Conservation (phyloP, 257 asterid genomes). For the Leonotis leonurus region DNA sequence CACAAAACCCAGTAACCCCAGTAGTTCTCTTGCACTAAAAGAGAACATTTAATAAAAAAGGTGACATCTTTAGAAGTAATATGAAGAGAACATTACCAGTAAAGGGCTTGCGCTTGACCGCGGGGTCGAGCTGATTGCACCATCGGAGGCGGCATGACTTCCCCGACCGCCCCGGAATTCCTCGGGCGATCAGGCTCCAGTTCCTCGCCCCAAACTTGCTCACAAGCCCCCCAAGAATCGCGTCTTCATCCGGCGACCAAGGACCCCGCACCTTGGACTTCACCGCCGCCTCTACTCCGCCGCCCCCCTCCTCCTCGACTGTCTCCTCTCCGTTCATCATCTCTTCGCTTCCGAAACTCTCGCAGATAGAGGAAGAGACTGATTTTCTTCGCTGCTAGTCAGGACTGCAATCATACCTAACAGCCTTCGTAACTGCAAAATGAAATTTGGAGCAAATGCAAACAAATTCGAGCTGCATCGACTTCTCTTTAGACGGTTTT, state of each 20-base stretch:
- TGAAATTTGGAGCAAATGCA: constrained; percentile 4
- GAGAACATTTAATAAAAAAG: not conserved
- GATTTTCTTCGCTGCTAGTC: not conserved
- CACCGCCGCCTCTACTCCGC: constrained; percentile 9
- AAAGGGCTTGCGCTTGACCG: constrained; percentile 72
- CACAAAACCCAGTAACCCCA: too few relatives aligned
- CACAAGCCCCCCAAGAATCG: constrained; percentile 36
- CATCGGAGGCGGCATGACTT: constrained; percentile 91
- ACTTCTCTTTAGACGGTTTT: constrained; percentile 25
- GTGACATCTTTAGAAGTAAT: not conserved
- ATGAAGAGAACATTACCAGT: constrained; percentile 36
- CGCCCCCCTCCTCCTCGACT: constrained; percentile 17
- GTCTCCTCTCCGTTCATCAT: constrained; percentile 19
- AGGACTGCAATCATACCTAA: constrained; percentile 39
- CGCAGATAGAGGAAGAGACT: not conserved
- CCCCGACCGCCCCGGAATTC: constrained; percentile 79
- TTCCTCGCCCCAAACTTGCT: constrained; percentile 67
- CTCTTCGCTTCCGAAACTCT: not conserved
- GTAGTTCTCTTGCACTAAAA: too few relatives aligned
- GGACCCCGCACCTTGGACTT: constrained; percentile 55
- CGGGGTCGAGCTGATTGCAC: constrained; percentile 94
- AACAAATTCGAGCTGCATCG: constrained; percentile 9
- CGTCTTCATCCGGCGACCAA: constrained; percentile 72
- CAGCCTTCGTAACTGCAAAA: constrained; percentile 36
- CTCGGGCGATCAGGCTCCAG: constrained; percentile 79